These are phyloP conservation scores for Stagonosporopsis chrysanthemi DNA, from an alignment of 2,329 filamentous ascomycete species.

Conservation along the genomic window DNA sequence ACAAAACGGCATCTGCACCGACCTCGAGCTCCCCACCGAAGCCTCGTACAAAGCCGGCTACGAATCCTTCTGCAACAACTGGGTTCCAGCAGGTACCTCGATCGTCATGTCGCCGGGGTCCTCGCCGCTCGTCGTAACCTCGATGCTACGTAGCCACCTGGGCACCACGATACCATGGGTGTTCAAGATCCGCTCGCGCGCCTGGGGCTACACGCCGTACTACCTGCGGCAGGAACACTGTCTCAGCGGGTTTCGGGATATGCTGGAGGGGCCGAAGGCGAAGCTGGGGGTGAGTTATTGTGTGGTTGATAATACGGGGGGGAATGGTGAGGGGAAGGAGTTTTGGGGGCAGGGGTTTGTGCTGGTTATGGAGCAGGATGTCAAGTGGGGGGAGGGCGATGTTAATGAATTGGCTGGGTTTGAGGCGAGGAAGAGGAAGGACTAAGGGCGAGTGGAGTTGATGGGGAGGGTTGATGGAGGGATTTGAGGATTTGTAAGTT, in stretches of 20 bases:
- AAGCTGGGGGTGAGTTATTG: background rate
- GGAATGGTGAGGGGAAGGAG: background rate
- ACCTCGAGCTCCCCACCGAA: conserved; percentile 5
- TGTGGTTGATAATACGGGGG: background rate
- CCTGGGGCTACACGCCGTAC: background rate
- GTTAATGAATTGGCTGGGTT: background rate
- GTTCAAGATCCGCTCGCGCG: background rate
- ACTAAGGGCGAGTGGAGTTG: background rate
- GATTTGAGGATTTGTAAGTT: no score
- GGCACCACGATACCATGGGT: background rate
- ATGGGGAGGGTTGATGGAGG: background rate
- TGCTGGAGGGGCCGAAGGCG: background rate
- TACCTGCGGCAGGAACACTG: background rate
- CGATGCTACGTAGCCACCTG: background rate
- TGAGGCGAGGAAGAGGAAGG: conserved; percentile 8
- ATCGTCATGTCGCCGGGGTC: background rate
- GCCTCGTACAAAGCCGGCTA: background rate
- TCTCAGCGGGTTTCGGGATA: background rate
- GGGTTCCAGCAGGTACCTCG: background rate
- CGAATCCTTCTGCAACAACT: conserved; percentile 4
- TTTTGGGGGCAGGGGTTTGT: background rate
- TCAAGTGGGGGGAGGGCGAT: background rate
- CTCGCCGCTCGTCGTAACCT: background rate
- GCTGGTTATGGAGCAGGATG: background rate
- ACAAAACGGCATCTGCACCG: background rate